Evolutionary conservation across 2,329 filamentous ascomycete genomes (phyloP), one percentile per base, ranked within the genome.

Genomic region (Verruconis gallopava): DNA sequence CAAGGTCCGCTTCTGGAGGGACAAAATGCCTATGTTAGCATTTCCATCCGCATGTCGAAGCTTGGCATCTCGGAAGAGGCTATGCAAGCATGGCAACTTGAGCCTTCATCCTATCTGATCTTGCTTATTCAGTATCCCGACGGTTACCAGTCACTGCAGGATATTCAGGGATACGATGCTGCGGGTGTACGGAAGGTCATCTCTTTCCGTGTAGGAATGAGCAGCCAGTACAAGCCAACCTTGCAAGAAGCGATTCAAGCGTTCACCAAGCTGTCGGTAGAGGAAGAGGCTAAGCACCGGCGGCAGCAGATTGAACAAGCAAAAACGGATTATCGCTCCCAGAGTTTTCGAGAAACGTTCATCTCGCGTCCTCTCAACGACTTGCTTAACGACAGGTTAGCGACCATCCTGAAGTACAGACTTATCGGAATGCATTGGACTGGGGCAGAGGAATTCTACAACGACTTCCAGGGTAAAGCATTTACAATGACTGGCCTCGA

Each of bases 51-150:
- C 3, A 72, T 83, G 21, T 65, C 70, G 3, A 81, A 81, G 50
- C 71, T 94, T 1, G 77, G 73, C 1, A 73, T 94, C 11, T 80
- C 83, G 0, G 70, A 79, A 28, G 82, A 88, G 52, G 78, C 77
- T 1, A 72, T 85, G 58, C 70, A 80, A 52, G 82, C 85, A 1
- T 94, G 86, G 86, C 71, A 79, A 46, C 57, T 94, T 9, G 60
- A 72, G 12, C 60, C 67, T 0, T 59, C 67, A 0, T 79, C 86
- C 22, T 88, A 89, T 52, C 58, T 93, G 30, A 72, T 89, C 3
- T 65, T 93, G 3, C 64, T 94, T 17, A 70, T 91, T 34, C 71
- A 72, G 25, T 81, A 81, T 48, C 61, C 67, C 0, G 57, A 59
- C n/a, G 68, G 65, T 0, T 93, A 93, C 57, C 68, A 66, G 21